These are phyloP conservation scores for Amylostereum chailletii DNA, from an alignment of 1,284 basidiomycete genomes.

Conservation along the genomic window DNA sequence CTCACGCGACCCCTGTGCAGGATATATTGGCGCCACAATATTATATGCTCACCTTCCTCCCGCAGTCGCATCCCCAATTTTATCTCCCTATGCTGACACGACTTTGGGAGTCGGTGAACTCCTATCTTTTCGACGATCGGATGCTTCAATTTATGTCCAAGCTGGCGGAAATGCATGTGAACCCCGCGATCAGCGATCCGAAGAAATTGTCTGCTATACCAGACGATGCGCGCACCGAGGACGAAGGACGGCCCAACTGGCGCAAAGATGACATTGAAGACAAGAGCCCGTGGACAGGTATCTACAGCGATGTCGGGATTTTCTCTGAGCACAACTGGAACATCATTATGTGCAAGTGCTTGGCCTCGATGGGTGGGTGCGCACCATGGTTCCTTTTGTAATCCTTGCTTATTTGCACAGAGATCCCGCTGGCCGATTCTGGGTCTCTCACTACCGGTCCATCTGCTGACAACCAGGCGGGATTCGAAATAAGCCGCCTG, in stretches of 20 bases:
- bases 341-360: constrained; percentile 86
- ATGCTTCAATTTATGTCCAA: constrained; percentile 67
- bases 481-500: constrained; percentile 58
- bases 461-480: constrained; percentile 54
- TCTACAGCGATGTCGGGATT: constrained; percentile 79
- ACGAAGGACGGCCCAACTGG: constrained; percentile 54
- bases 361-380: constrained; percentile 75
- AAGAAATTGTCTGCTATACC: constrained; percentile 53
- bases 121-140: constrained; percentile 77
- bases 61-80: constrained; percentile 68
- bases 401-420: constrained; percentile 24
- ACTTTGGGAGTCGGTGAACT: constrained; percentile 78
- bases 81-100: constrained; percentile 79
- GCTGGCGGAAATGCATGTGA: constrained; percentile 67
- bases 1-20: constrained; percentile 23
- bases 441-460: constrained; percentile 67
- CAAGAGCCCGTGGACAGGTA: constrained; percentile 49
- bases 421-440: constrained; percentile 63
- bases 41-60: constrained; percentile 76
- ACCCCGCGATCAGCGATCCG: constrained; percentile 68
- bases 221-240: constrained; percentile 61
- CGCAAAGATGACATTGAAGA: constrained; percentile 32
- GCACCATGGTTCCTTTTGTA: constrained; percentile 1
- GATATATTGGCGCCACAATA: constrained; percentile 73
- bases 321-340: constrained; percentile 85